phyloP scores from a whole-genome alignment of 2,329 filamentous ascomycete genomes.

The Parastagonospora avenae region DNA sequence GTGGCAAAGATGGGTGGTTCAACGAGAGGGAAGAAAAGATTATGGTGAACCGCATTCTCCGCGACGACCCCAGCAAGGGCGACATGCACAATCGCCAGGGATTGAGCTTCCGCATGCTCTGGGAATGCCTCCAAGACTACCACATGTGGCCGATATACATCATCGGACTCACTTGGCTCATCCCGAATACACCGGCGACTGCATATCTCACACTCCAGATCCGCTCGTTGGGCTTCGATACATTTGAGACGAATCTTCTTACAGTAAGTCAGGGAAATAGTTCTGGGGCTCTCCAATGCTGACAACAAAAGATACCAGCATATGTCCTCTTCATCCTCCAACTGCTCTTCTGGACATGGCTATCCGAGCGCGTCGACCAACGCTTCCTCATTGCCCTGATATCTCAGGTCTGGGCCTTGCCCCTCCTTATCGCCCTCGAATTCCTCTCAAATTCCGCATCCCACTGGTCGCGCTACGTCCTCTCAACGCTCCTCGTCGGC shows the following conservation, averaged over 20 bases:
- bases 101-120: constrained; percentile 55
- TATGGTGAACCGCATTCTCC: constrained; percentile 66
- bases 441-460: constrained; percentile 36
- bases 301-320: constrained; percentile 45
- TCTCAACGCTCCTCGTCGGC: constrained; percentile 49
- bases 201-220: constrained; percentile 46
- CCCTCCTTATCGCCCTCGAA: constrained; percentile 46
- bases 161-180: constrained; percentile 43
- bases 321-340: constrained; percentile 56
- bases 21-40: constrained; percentile 70
- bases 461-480: constrained; percentile 46
- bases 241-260: constrained; percentile 46
- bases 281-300: not conserved
- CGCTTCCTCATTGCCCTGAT: constrained; percentile 55
- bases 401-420: constrained; percentile 48
- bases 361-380: constrained; percentile 57
- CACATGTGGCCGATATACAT: constrained; percentile 57
- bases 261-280: constrained; percentile 24
- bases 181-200: constrained; percentile 38
- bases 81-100: constrained; percentile 66
- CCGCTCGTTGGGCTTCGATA: constrained; percentile 40
- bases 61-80: constrained; percentile 63
- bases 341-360: constrained; percentile 57
- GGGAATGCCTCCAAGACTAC: constrained; percentile 58
- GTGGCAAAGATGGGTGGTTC: constrained; percentile 69